Percentiles rank a stretch among this genome's conserved stretches.
phyloP scores from a whole-genome alignment of 2,329 filamentous ascomycete species.

The Apiospora saccharicola region DNA sequence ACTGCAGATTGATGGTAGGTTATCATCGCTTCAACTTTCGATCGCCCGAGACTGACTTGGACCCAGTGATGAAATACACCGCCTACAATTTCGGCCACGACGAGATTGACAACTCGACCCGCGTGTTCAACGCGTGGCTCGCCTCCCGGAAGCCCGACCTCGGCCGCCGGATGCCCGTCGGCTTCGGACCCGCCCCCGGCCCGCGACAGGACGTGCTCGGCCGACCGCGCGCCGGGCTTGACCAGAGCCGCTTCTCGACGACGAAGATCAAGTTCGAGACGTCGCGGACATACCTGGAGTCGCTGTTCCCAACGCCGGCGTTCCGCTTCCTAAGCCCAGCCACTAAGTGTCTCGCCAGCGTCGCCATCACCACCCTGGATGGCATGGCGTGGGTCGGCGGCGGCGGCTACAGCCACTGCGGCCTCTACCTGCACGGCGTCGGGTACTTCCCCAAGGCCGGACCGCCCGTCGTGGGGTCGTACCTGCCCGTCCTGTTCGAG shows the following conservation, averaged over 20 bases:
- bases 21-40: background rate
- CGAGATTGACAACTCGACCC: constrained; percentile 61
- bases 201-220: constrained; percentile 48
- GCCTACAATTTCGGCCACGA: constrained; percentile 65
- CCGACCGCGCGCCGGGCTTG: constrained; percentile 28
- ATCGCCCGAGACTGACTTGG: background rate
- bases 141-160: constrained; percentile 47
- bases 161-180: constrained; percentile 53
- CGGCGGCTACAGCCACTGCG: constrained; percentile 63
- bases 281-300: constrained; percentile 56
- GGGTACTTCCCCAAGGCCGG: constrained; percentile 61
- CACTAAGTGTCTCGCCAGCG: constrained; percentile 53
- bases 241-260: constrained; percentile 50
- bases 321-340: constrained; percentile 52
- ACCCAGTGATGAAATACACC: constrained; percentile 49
- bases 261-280: constrained; percentile 59
- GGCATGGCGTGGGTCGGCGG: constrained; percentile 69
- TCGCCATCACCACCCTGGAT: constrained; percentile 50
- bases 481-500: constrained; percentile 66
- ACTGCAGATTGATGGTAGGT: constrained; percentile 50
- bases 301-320: constrained; percentile 51
- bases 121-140: constrained; percentile 57
- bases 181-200: constrained; percentile 55
- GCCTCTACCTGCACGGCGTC: constrained; percentile 69
- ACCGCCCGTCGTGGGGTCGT: constrained; percentile 56